Percentiles rank a stretch among this genome's conserved stretches.
These are phyloP conservation scores for Microdochium nivale DNA, from an alignment of 2,329 filamentous ascomycete genomes.

Conservation along the genomic window DNA sequence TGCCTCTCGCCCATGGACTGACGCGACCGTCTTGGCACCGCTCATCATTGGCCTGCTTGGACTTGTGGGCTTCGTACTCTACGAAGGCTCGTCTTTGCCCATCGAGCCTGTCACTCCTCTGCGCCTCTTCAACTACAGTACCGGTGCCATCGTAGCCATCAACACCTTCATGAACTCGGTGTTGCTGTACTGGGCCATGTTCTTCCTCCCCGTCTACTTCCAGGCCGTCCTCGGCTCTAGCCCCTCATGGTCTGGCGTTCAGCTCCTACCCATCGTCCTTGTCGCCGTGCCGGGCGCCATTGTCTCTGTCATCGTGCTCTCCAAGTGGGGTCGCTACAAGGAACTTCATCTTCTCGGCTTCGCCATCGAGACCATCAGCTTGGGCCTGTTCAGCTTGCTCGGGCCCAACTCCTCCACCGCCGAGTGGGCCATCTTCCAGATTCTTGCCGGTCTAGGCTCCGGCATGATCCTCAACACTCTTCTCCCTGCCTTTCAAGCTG, in stretches of 20 bases:
- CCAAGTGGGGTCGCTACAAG: too few species aligned
- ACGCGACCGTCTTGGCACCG: conserved; percentile 24
- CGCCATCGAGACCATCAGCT: too few species aligned
- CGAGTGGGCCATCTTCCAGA: conserved; percentile 26
- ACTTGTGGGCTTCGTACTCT: conserved; percentile 23
- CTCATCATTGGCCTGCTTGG: conserved; percentile 29
- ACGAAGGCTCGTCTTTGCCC: conserved; percentile 16
- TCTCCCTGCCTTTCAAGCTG: conserved; percentile 29
- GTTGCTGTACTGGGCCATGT: conserved; percentile 23
- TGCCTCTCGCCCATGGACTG: conserved; percentile 25
- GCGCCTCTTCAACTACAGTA: conserved; percentile 34
- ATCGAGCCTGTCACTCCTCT: conserved; percentile 29
- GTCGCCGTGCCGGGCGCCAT: too few species aligned
- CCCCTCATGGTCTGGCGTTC: conserved; percentile 57
- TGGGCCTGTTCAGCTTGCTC: background rate
- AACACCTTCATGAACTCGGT: conserved; percentile 27
- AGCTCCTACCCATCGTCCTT: background rate
- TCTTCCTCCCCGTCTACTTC: conserved; percentile 43
- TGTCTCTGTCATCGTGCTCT: too few species aligned
- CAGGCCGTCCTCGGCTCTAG: conserved; percentile 56
- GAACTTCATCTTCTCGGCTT: too few species aligned
- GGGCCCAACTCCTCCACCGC: conserved; percentile 15
- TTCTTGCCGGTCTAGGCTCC: conserved; percentile 23
- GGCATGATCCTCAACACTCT: conserved; percentile 24
- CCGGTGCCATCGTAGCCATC: conserved; percentile 19